phyloP scores from a whole-genome alignment of 345 rosid genomes.

The Camelina hispida region DNA sequence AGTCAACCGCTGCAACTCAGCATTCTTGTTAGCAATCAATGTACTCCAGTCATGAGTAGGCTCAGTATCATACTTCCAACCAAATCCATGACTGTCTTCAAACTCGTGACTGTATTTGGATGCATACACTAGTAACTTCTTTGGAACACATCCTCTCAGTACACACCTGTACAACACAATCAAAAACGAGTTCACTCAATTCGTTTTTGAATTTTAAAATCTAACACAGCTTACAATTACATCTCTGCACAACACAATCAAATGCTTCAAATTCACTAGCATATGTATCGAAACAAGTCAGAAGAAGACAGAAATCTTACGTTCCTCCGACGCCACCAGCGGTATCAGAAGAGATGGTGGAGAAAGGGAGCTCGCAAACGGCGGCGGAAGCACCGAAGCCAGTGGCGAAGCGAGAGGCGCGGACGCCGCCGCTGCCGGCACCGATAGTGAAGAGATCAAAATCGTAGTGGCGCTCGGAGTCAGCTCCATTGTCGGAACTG shows the following conservation, averaged over 20 bases:
- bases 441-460: constrained; percentile 97
- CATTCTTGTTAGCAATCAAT: constrained; percentile 92
- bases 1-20: constrained; percentile 84
- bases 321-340: constrained; percentile 97
- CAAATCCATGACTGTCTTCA: constrained; percentile 91
- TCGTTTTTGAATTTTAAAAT: neutral
- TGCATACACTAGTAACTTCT: constrained; percentile 85
- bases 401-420: constrained; percentile 91
- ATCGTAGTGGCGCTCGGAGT: constrained; percentile 63
- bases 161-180: constrained; percentile 66
- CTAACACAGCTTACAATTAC: neutral
- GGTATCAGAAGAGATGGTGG: constrained; percentile 87
- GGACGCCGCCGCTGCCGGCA: constrained; percentile 97
- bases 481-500: constrained; percentile 64
- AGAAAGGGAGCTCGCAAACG: constrained; percentile 93
- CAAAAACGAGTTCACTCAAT: constrained; percentile 3
- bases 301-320: constrained; percentile 51
- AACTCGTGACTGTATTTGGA: constrained; percentile 90
- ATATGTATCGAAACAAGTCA: neutral
- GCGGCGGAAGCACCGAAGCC: constrained; percentile 90
- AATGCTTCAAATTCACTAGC: neutral
- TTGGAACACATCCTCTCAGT: constrained; percentile 97
- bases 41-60: constrained; percentile 93
- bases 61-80: constrained; percentile 81
- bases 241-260: constrained; percentile 7